Conservation (phyloP, 768 basidiomycete species). For the Tricholoma hemisulphureum region DNA sequence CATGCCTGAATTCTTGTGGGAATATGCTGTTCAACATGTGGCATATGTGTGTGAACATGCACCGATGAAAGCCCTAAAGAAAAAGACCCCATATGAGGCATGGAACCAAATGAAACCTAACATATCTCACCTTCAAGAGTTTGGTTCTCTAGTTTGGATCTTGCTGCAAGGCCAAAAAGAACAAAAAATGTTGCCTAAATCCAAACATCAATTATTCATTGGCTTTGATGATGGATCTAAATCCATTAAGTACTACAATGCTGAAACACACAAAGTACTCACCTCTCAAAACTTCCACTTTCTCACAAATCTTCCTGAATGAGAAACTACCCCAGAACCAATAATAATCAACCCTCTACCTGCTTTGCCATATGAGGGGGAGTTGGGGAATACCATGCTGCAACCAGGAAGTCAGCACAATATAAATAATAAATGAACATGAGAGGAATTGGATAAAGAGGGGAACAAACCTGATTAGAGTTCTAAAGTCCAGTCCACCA, state of each 20-base stretch:
- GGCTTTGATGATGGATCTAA: conserved; percentile 4
- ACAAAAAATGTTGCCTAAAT: neutral
- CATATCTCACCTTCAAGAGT: conserved; percentile 7
- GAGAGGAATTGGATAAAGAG: too few species aligned
- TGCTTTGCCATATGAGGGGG: neutral
- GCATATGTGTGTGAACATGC: neutral
- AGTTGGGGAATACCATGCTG: neutral
- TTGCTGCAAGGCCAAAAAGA: conserved; percentile 4
- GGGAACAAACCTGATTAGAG: too few species aligned
- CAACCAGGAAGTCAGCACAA: too few species aligned
- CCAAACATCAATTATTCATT: neutral
- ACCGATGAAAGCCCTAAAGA: neutral
- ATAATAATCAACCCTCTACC: neutral
- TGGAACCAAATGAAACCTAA: conserved; percentile 14
- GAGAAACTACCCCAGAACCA: neutral
- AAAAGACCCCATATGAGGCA: conserved; percentile 23
- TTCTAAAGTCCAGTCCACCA: too few species aligned
- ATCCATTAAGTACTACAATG: conserved; percentile 1
- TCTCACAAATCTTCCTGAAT: neutral
- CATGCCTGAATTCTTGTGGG: neutral
- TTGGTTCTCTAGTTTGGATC: conserved; percentile 25
- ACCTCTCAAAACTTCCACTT: neutral
- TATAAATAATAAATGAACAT: too few species aligned
- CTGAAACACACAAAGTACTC: neutral
- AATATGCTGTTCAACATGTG: neutral